Evolutionary conservation across 2,329 filamentous ascomycete genomes (phyloP).

Genomic region (Coniochaeta sp.): DNA sequence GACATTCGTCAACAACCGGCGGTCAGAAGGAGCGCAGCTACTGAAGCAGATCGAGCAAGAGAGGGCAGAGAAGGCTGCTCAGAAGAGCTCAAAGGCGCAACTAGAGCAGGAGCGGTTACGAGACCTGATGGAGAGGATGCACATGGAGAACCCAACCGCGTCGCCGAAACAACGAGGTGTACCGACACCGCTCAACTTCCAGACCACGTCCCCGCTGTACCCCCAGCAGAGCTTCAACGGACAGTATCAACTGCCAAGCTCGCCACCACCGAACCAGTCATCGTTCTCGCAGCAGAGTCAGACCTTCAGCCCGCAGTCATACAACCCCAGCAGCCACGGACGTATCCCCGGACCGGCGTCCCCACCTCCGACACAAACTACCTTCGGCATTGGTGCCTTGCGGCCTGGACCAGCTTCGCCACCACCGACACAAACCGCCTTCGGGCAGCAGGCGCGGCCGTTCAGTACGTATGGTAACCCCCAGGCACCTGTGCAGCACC

Average conservation of each 20-base stretch:
- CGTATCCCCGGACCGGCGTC: conserved; percentile 48
- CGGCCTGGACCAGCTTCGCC: conserved; percentile 47
- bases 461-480: conserved; percentile 40
- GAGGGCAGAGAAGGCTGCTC: conserved; percentile 51
- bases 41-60: conserved; percentile 82
- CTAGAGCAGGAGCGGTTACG: conserved; percentile 79
- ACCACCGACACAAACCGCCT: conserved; percentile 53
- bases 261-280: conserved; percentile 44
- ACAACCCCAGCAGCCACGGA: conserved; percentile 54
- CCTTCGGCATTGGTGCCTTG: conserved; percentile 33
- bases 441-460: conserved; percentile 36
- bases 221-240: conserved; percentile 46
- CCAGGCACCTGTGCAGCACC: conserved; percentile 26
- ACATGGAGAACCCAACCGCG: conserved; percentile 59
- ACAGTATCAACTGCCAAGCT: conserved; percentile 53
- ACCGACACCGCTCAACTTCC: conserved; percentile 28
- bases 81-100: conserved; percentile 58
- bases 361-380: conserved; percentile 55
- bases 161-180: conserved; percentile 28
- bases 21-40: conserved; percentile 84
- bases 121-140: conserved; percentile 92
- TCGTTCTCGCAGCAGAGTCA: conserved; percentile 25
- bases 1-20: conserved; percentile 89
- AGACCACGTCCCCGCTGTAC: conserved; percentile 36
- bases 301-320: conserved; percentile 44